Percentiles rank a stretch among this genome's conserved stretches.
Evolutionary conservation across 257 asterid species (phyloP).

Genomic region (Ocimum tenuiflorum): DNA sequence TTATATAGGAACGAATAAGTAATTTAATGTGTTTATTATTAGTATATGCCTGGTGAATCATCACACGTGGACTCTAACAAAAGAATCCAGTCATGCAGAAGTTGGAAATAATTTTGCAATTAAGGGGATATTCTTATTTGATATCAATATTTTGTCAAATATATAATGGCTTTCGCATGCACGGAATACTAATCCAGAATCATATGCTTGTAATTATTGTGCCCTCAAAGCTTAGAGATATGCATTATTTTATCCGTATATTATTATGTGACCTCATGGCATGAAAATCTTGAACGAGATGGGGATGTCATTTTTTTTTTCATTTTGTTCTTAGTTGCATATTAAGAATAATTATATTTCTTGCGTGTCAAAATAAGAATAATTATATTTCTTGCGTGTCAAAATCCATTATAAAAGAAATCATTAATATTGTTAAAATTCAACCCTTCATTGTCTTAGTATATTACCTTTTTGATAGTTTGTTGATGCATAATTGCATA

Average conservation of each 20-base stretch:
- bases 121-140: constrained; percentile 25
- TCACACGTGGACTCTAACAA: background rate
- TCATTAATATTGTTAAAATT: no score
- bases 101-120: constrained; percentile 16
- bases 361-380: no score
- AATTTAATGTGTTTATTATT: background rate
- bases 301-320: background rate
- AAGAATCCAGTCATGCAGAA: constrained; percentile 11
- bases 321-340: no score
- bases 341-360: no score
- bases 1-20: background rate
- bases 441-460: no score
- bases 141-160: constrained; percentile 18
- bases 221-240: constrained; percentile 2
- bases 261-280: background rate
- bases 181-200: constrained; percentile 45
- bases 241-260: background rate
- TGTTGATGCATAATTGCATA: no score
- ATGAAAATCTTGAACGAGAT: background rate
- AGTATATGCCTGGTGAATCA: constrained; percentile 25
- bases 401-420: no score
- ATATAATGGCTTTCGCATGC: background rate
- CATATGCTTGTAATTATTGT: constrained; percentile 38
- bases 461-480: no score
- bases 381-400: no score